A percentile compares a stretch with the other conserved stretches of the same genome.
These are phyloP conservation scores for Tetrapyrgos nigripes DNA, from an alignment of 1,284 basidiomycete genomes.

Conservation along the genomic window DNA sequence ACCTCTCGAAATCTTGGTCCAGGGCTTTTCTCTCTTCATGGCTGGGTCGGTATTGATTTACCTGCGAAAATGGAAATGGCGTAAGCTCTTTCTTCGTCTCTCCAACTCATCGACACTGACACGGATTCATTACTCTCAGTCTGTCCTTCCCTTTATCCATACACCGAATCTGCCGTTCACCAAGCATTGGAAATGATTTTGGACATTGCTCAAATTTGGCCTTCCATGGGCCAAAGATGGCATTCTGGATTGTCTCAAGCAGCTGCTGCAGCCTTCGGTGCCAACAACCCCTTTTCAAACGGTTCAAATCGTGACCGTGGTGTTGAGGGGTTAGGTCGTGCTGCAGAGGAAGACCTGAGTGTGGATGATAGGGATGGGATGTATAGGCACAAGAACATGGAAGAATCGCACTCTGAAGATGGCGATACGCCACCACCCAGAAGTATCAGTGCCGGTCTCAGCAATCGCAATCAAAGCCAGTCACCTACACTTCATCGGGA, in stretches of 20 bases:
- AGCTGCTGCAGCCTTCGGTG: slow-evolving; percentile 5
- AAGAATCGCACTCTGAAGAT: slow-evolving; percentile 10
- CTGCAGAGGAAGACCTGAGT: slow-evolving; percentile 19
- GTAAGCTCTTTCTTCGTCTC: slow-evolving; percentile 7
- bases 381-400: slow-evolving; percentile 19
- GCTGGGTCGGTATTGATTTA: slow-evolving; percentile 21
- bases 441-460: background rate
- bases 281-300: slow-evolving; percentile 1
- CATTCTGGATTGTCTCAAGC: slow-evolving; percentile 12
- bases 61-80: slow-evolving; percentile 21
- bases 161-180: slow-evolving; percentile 14
- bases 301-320: slow-evolving; percentile 10
- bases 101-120: background rate
- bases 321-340: slow-evolving; percentile 18
- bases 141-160: slow-evolving; percentile 15
- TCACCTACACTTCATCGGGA: background rate
- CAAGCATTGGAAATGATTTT: slow-evolving; percentile 16
- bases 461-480: background rate
- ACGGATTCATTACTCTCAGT: background rate
- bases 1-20: background rate
- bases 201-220: slow-evolving; percentile 19
- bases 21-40: slow-evolving; percentile 23
- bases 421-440: slow-evolving; percentile 4
- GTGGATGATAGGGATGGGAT: slow-evolving; percentile 21
- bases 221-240: slow-evolving; percentile 19